These are phyloP conservation scores for Trypanosoma platydactyli DNA, from an alignment of 208 protist species.

Conservation along the genomic window DNA sequence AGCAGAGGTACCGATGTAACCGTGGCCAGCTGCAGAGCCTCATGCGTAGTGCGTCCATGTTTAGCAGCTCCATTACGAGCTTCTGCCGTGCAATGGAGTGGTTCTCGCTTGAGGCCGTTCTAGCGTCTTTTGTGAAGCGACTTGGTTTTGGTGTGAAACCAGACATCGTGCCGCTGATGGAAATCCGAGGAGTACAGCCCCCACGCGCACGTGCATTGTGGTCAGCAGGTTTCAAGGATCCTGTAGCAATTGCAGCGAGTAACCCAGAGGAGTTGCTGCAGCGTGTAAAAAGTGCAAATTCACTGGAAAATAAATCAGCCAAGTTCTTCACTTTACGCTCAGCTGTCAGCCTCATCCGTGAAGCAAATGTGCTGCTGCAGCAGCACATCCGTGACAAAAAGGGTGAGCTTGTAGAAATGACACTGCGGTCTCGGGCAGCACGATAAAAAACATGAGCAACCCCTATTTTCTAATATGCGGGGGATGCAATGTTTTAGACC, in stretches of 20 bases:
- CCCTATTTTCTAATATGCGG: too few species aligned
- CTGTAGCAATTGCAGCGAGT: slow-evolving; percentile 46
- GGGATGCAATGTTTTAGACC: too few species aligned
- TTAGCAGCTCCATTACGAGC: slow-evolving; percentile 83
- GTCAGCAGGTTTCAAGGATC: slow-evolving; percentile 70
- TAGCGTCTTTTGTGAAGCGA: slow-evolving; percentile 82
- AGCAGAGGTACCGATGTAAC: slow-evolving; percentile 71
- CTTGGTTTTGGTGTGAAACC: slow-evolving; percentile 88
- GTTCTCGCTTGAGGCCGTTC: slow-evolving; percentile 86
- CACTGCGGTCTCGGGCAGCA: slow-evolving; percentile 13
- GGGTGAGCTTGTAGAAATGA: slow-evolving; percentile 66
- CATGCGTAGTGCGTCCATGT: slow-evolving; percentile 82
- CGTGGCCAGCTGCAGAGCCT: slow-evolving; percentile 83
- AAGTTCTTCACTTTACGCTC: slow-evolving; percentile 74
- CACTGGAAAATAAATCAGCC: slow-evolving; percentile 51
- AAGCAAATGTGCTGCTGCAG: slow-evolving; percentile 61
- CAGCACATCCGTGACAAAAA: slow-evolving; percentile 68
- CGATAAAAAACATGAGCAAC: background rate
- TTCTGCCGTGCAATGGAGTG: slow-evolving; percentile 91
- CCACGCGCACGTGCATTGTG: slow-evolving; percentile 80
- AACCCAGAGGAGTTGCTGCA: slow-evolving; percentile 64
- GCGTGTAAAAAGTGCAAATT: slow-evolving; percentile 57
- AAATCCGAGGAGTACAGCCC: slow-evolving; percentile 78
- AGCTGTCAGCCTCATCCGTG: slow-evolving; percentile 56
- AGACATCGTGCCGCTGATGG: slow-evolving; percentile 90